Evolutionary conservation across 1,284 basidiomycete species (phyloP), one percentile per base, ranked within the genome.

Genomic region (Naganishia sp.): DNA sequence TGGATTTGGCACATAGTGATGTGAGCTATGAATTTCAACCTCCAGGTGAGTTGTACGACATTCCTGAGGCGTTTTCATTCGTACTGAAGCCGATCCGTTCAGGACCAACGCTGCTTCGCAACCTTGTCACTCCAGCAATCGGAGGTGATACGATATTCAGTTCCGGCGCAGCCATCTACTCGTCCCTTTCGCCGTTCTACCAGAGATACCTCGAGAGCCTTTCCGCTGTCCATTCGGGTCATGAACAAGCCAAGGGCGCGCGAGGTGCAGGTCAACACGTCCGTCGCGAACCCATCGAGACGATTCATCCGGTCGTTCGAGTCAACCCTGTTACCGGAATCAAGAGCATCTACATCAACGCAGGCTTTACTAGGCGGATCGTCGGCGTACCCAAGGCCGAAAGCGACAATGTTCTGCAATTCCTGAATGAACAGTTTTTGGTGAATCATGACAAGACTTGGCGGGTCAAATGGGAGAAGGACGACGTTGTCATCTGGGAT

Each of bases 31-130:
- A 92, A 76, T 71, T 76, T 10, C n/a, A 21, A 23, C 21, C 46
- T 10, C 32, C 31, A 86, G 28, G 28, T 28, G 28, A 28, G 28
- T 28, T 28, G 28, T 28, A 28, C 28, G 28, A 28, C 28, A 28
- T 5, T 28, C 28, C 5, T 28, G 28, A 28, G 28, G 28, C 28
- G 28, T 28, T 5, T 28, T 28, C 28, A 28, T 3, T 28, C 28
- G 28, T 28, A 28, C 28, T 28, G 28, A 28, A 28, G 28, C 28
- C 28, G 28, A 28, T 28, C 28, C 28, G 28, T 28, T 28, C 5
- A 28, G 90, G 90, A 7, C 80, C 92, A 45, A 94, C 92, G 0
- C 88, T 89, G 4, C 88, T 94, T 76, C 90, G 90, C 82, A 84
- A 94, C 10, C 84, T 93, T 71, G 82, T 88, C 32, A 78, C 77